phyloP scores from a whole-genome alignment of 352 stramenopile species.

The Aphanomyces invadans region DNA sequence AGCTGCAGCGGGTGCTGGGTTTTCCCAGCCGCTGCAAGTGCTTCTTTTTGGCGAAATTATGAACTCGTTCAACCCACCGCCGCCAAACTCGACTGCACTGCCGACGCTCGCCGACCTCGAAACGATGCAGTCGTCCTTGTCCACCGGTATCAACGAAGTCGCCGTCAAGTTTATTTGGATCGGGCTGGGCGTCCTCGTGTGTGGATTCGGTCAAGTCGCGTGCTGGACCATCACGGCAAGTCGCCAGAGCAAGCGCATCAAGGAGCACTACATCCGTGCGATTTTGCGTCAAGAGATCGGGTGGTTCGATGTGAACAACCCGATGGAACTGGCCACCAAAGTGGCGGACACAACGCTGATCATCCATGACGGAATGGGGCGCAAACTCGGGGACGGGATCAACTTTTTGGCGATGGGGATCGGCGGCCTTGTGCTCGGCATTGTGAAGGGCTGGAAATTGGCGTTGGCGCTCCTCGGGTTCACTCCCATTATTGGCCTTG shows the following conservation, averaged over 20 bases:
- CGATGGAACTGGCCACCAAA: slow-evolving; percentile 36
- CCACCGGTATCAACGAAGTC: slow-evolving; percentile 23
- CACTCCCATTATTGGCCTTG: slow-evolving; percentile 19
- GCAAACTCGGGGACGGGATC: slow-evolving; percentile 25
- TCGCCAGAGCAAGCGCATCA: slow-evolving; percentile 21
- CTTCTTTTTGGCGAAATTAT: slow-evolving; percentile 28
- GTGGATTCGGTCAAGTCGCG: slow-evolving; percentile 43
- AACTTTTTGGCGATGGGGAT: slow-evolving; percentile 22
- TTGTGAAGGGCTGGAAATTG: slow-evolving; percentile 25
- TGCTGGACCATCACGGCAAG: slow-evolving; percentile 34
- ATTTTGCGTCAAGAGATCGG: slow-evolving; percentile 25
- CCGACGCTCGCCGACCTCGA: not conserved
- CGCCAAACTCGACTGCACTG: slow-evolving; percentile 14
- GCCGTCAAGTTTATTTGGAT: slow-evolving; percentile 48
- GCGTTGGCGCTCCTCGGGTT: slow-evolving; percentile 17
- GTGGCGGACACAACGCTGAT: slow-evolving; percentile 38
- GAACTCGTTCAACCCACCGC: slow-evolving; percentile 26
- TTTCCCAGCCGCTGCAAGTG: slow-evolving; percentile 17
- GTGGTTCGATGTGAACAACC: slow-evolving; percentile 24
- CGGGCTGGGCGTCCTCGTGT: slow-evolving; percentile 40
- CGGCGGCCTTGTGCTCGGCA: slow-evolving; percentile 14
- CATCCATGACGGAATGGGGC: slow-evolving; percentile 26
- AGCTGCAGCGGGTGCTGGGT: not conserved
- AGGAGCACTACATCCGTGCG: slow-evolving; percentile 21
- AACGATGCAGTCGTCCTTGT: not conserved